Evolutionary conservation across 441 rosid species (phyloP).

Genomic region (Erodium moschatum): DNA sequence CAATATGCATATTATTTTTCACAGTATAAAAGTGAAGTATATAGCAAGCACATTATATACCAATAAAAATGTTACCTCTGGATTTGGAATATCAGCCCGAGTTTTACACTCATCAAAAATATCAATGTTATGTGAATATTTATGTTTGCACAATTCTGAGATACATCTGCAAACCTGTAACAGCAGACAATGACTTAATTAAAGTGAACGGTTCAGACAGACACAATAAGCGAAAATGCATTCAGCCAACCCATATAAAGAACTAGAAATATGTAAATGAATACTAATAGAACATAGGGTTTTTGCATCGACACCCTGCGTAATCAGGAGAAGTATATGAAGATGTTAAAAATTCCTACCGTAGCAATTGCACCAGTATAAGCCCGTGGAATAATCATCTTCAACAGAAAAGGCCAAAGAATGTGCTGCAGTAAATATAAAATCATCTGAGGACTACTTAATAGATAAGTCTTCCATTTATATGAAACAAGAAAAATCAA

Average conservation of each 20-base stretch:
- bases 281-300: not conserved
- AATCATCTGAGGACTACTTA: constrained; percentile 4
- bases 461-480: not conserved
- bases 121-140: constrained; percentile 44
- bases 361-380: constrained; percentile 78
- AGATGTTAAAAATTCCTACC: constrained; percentile 34
- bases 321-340: constrained; percentile 4
- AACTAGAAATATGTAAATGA: constrained; percentile 10
- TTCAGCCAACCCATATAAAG: constrained; percentile 8
- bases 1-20: constrained; percentile 16
- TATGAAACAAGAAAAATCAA: constrained; percentile 3
- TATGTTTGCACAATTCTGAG: constrained; percentile 70
- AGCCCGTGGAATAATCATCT: constrained; percentile 66
- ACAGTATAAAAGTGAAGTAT: constrained; percentile 2
- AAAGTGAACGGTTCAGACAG: constrained; percentile 9
- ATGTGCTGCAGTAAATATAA: constrained; percentile 51
- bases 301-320: constrained; percentile 6
- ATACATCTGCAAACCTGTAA: constrained; percentile 96
- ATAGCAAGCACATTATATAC: constrained; percentile 20
- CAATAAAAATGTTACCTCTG: constrained; percentile 49
- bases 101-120: constrained; percentile 78
- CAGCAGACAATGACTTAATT: constrained; percentile 20
- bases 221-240: constrained; percentile 5
- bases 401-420: constrained; percentile 94
- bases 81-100: constrained; percentile 75